Evolutionary conservation across 2,329 filamentous ascomycete species (phyloP).

Genomic region (Nemania sp.): DNA sequence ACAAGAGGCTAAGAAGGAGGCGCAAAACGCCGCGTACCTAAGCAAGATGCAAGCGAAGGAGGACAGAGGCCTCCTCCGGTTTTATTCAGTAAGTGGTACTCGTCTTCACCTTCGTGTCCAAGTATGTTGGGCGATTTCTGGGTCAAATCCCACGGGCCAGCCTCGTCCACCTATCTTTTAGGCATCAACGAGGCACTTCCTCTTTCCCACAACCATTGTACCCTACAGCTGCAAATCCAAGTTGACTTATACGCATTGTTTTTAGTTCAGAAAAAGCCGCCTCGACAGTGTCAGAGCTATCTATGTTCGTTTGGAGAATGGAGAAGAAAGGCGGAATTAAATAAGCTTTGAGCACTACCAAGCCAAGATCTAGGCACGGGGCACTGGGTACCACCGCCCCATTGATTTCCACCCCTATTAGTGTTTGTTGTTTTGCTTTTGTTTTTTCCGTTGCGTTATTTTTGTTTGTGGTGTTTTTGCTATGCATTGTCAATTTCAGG

Average conservation of each 20-base stretch:
- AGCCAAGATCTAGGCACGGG: no score
- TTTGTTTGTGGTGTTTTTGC: neutral
- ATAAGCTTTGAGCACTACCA: neutral
- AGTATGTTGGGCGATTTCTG: neutral
- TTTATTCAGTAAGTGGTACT: neutral
- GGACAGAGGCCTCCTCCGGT: neutral
- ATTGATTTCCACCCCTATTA: neutral
- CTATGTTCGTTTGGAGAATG: neutral
- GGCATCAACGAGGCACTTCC: neutral
- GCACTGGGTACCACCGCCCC: neutral
- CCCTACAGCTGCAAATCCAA: neutral
- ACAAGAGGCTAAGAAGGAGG: neutral
- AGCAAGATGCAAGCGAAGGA: constrained; percentile 15
- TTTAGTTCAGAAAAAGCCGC: neutral
- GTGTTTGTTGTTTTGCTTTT: neutral
- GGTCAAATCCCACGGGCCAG: neutral
- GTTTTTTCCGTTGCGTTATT: neutral
- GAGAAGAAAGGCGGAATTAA: neutral
- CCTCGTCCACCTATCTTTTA: neutral
- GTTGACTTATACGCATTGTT: neutral
- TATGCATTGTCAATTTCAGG: neutral
- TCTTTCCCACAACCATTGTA: neutral
- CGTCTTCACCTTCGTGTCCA: neutral
- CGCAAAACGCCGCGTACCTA: no score
- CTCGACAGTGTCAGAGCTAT: neutral